A percentile compares a stretch with the other conserved stretches of the same genome.
phyloP scores from a whole-genome alignment of 768 basidiomycete genomes.

The Cystoderma amianthinum region DNA sequence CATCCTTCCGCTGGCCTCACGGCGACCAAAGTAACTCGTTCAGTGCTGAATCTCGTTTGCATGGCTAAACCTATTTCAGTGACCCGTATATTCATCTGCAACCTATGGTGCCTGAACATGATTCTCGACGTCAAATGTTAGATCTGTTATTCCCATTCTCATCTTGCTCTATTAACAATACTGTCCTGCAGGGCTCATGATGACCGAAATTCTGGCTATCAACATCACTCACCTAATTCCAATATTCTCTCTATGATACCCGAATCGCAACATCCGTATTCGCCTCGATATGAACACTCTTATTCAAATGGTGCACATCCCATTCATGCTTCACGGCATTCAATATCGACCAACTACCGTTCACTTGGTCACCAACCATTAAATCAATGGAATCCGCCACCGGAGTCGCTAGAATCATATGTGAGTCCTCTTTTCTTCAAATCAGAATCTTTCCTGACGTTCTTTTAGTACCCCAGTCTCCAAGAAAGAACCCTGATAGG shows the following conservation, averaged over 20 bases:
- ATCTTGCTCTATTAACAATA: too few species aligned
- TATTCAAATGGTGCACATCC: conserved; percentile 31
- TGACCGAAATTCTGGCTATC: conserved; percentile 39
- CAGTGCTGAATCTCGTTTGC: conserved; percentile 9
- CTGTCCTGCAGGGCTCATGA: conserved; percentile 10
- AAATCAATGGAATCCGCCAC: conserved; percentile 49
- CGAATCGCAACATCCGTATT: conserved; percentile 39
- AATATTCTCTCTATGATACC: conserved; percentile 51
- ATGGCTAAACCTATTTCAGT: conserved; percentile 18
- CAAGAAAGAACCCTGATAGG: conserved; percentile 29
- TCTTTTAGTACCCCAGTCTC: conserved; percentile 19
- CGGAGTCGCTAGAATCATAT: conserved; percentile 57
- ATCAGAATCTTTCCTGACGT: too few species aligned
- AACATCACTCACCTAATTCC: conserved; percentile 29
- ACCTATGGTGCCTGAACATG: conserved; percentile 35
- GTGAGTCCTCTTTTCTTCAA: conserved; percentile 40
- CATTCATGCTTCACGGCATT: conserved; percentile 29
- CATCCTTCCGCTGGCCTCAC: conserved; percentile 30
- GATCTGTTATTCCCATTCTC: too few species aligned
- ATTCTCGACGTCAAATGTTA: conserved; percentile 43
- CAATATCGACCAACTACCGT: conserved; percentile 37
- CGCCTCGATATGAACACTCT: conserved; percentile 41
- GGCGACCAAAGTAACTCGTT: conserved; percentile 28
- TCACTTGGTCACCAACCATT: conserved; percentile 41
- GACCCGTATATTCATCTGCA: conserved; percentile 39